Evolutionary conservation across 805 yeast genomes (phyloP).

Genomic region (Nakazawaea sp.): DNA sequence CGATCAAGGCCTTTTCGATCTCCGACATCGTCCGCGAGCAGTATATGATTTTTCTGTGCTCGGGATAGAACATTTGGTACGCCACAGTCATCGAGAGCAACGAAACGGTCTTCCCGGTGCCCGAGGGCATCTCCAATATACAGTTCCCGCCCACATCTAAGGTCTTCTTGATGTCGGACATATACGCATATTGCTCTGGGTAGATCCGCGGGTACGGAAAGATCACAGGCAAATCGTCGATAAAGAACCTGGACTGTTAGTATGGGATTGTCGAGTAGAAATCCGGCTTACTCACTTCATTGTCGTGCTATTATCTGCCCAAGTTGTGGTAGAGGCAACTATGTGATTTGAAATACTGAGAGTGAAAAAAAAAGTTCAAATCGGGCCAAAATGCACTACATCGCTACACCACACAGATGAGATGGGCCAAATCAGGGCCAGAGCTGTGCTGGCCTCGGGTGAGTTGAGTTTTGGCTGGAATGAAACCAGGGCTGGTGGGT

Average conservation of each 20-base stretch:
- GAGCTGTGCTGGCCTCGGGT: no score
- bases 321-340: not conserved
- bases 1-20: slow-evolving; percentile 94
- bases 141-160: slow-evolving; percentile 96
- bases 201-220: slow-evolving; percentile 96
- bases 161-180: slow-evolving; percentile 92
- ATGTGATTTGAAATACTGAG: not conserved
- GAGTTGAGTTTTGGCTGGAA: no score
- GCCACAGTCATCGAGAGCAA: slow-evolving; percentile 88
- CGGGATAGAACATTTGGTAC: slow-evolving; percentile 89
- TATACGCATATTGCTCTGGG: slow-evolving; percentile 97
- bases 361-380: no score
- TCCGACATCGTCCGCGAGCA: slow-evolving; percentile 99
- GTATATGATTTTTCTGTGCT: slow-evolving; percentile 87
- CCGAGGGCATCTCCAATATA: slow-evolving; percentile 98
- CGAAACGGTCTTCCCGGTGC: slow-evolving; percentile 96
- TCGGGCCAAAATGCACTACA: no score
- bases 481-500: no score
- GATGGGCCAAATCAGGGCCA: no score
- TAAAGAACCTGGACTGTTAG: slow-evolving; percentile 56
- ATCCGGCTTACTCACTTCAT: no score
- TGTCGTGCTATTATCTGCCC: not conserved
- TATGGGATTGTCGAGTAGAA: no score
- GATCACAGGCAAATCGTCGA: slow-evolving; percentile 91
- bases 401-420: no score